Base-by-base conservation (phyloP, 2,329 filamentous ascomycete genomes). In the Endocalyx cinctus region DNA sequence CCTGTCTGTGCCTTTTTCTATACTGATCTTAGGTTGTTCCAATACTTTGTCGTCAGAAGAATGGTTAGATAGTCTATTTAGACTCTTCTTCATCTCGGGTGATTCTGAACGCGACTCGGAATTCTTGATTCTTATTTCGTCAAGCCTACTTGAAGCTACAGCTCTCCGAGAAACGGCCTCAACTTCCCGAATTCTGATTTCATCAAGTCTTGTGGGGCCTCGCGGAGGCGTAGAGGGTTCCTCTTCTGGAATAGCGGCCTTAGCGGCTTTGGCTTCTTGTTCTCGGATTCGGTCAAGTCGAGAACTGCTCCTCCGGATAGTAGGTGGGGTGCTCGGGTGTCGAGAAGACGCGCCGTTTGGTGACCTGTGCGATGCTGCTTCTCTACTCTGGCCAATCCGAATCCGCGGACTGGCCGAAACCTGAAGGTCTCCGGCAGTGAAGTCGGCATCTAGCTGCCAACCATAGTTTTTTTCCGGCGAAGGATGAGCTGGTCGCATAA, bases 361-460 rank as follows among this genome's bases (percentile, higher is more conserved):
- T 14, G 32, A 27, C 13, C 6, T 35, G 25, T 28, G 29, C 16
- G 39, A 13, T 31, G 42, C 25, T 18, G 17, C 39, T 11, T 35
- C 41, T 29, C 47, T 63, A 18, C 57, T 52, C 18, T 55, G 52
- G 17, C 45, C 54, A 15, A 65, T 54, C 17, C 52, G 59, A 32
- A 77, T 63, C 19, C 70, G 67, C n/a, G 74, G 74, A 40, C 73
- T 78, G 41, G 70, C 62, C 0, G 74, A 78, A 20, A 72, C 49
- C 37, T 77, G 72, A 25, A 77, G 38, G 37, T 77, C 73, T 26
- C 66, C 64, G 10, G 67, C 73, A 1, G 74, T 77, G 42, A 79
- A 77, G 34, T 79, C 74, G 5, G 68, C 66, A 20, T 78, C 74
- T 6, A 75, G 53, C 35, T 77, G 59, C 74, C 73, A 79, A 6